Conservation (phyloP, 2,329 filamentous ascomycete species). For the Fusarium citri region DNA sequence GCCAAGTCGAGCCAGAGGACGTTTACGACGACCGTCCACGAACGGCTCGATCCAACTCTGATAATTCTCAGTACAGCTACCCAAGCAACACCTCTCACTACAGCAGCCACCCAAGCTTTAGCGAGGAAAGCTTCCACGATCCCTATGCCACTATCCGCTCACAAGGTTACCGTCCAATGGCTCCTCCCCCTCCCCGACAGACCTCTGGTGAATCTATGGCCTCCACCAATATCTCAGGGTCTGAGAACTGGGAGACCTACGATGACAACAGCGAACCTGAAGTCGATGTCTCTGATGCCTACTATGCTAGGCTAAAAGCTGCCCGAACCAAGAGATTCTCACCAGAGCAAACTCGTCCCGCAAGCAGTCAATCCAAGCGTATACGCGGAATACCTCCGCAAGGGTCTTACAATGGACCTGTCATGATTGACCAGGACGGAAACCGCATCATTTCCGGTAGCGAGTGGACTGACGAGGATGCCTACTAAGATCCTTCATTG, state of each 20-base stretch:
- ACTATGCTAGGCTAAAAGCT: slow-evolving; percentile 81
- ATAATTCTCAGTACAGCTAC: slow-evolving; percentile 50
- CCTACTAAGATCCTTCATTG: slow-evolving; percentile 55
- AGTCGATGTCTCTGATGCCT: slow-evolving; percentile 79
- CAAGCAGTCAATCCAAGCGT: slow-evolving; percentile 64
- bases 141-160: slow-evolving; percentile 57
- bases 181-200: slow-evolving; percentile 67
- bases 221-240: slow-evolving; percentile 82
- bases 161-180: slow-evolving; percentile 55
- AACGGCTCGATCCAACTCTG: slow-evolving; percentile 55
- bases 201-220: slow-evolving; percentile 74
- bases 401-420: slow-evolving; percentile 59
- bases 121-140: slow-evolving; percentile 54
- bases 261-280: slow-evolving; percentile 85
- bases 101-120: slow-evolving; percentile 47
- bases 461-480: slow-evolving; percentile 76
- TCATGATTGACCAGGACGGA: slow-evolving; percentile 68
- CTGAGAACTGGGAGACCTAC: slow-evolving; percentile 98
- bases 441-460: slow-evolving; percentile 72
- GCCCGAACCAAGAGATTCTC: slow-evolving; percentile 73
- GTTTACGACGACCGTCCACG: slow-evolving; percentile 77
- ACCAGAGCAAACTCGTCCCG: slow-evolving; percentile 58
- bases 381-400: slow-evolving; percentile 65
- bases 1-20: slow-evolving; percentile 79
- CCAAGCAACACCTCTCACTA: slow-evolving; percentile 51